Evolutionary conservation across 2,329 filamentous ascomycete genomes (phyloP).

Genomic region (Penicillium sp.): DNA sequence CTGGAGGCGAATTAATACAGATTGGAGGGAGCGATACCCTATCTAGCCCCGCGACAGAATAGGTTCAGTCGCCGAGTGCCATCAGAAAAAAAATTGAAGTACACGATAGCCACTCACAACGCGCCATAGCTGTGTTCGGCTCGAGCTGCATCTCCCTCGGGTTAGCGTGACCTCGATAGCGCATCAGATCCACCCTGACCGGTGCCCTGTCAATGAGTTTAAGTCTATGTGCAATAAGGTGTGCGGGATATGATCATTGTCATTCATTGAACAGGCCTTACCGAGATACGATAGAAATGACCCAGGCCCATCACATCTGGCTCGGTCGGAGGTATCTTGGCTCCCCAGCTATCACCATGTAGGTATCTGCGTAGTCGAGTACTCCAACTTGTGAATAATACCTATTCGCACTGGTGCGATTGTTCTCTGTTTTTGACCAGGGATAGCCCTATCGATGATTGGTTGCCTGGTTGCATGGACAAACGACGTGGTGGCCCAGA

Average conservation of each 20-base stretch:
- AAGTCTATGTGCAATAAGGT: conserved; percentile 5
- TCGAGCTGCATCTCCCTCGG: not conserved
- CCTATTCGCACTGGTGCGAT: too few relatives aligned
- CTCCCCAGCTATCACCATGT: too few relatives aligned
- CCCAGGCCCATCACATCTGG: not conserved
- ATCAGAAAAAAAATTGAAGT: not conserved
- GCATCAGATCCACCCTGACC: not conserved
- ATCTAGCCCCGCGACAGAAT: not conserved
- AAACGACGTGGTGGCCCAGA: not conserved
- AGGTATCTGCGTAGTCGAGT: too few relatives aligned
- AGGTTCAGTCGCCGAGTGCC: not conserved
- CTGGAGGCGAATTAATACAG: not conserved
- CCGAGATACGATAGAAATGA: not conserved
- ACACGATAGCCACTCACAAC: not conserved
- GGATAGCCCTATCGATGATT: not conserved
- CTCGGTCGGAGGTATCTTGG: not conserved
- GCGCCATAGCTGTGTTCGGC: not conserved
- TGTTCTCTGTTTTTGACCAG: too few relatives aligned
- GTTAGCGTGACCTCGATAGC: not conserved
- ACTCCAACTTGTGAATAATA: too few relatives aligned
- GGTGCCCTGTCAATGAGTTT: not conserved
- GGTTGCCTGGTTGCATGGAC: not conserved
- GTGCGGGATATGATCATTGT: not conserved
- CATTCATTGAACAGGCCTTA: too few relatives aligned
- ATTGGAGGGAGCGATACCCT: not conserved